Percentiles rank a stretch among this genome's conserved stretches.
phyloP scores from a whole-genome alignment of 2,329 filamentous ascomycete species.

The Epichloe scottii region DNA sequence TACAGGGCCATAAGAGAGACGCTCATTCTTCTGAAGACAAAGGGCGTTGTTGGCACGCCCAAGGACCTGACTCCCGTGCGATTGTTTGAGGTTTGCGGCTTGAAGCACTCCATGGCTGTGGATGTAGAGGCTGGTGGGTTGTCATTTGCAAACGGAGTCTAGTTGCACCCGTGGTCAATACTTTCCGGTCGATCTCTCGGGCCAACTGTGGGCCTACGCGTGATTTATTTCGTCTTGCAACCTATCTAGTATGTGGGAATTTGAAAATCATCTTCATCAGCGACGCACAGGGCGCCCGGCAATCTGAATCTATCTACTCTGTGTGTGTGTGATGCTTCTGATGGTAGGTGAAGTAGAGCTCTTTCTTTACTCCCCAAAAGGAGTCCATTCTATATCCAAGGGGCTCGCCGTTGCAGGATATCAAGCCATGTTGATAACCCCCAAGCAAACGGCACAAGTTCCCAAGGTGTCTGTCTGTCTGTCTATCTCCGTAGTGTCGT shows the following conservation, averaged over 20 bases:
- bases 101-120: constrained; percentile 37
- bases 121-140: constrained; percentile 20
- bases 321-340: too few species aligned
- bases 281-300: too few species aligned
- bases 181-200: neutral
- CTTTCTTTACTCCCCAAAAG: too few species aligned
- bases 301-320: too few species aligned
- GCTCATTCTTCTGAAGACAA: constrained; percentile 26
- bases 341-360: too few species aligned
- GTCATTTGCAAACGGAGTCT: constrained; percentile 6
- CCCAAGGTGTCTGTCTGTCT: neutral
- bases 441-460: too few species aligned
- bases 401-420: too few species aligned
- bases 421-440: too few species aligned
- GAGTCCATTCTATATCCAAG: too few species aligned
- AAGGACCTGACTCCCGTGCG: constrained; percentile 32
- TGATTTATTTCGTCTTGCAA: neutral
- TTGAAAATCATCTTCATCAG: too few species aligned
- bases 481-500: too few species aligned
- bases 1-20: constrained; percentile 30
- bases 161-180: neutral
- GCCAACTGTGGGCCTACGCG: neutral
- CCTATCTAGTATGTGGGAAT: too few species aligned
- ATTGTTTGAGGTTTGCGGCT: constrained; percentile 38
- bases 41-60: constrained; percentile 24